These are phyloP conservation scores for Theileria annulata DNA, from an alignment of 169 alveolate species.

Conservation along the genomic window DNA sequence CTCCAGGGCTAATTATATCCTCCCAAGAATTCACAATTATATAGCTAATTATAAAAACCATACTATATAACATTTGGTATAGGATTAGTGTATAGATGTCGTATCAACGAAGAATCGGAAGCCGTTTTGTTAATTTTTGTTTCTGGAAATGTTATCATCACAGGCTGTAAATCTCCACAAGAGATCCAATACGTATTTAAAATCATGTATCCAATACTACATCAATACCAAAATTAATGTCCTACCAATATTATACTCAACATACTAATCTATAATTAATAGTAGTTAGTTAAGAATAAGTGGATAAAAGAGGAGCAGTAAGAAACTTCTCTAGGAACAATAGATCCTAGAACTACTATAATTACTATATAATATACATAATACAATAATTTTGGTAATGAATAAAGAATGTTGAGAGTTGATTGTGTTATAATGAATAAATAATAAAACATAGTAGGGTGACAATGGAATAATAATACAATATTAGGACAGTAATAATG, in stretches of 20 bases:
- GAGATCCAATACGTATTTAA: constrained; percentile 88
- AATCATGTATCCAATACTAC: constrained; percentile 87
- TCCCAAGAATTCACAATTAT: not conserved
- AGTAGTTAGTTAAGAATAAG: too few species aligned
- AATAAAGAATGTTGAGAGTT: too few species aligned
- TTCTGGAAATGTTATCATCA: constrained; percentile 97
- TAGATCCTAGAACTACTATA: too few species aligned
- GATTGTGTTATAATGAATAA: too few species aligned
- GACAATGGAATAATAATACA: too few species aligned
- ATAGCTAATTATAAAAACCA: not conserved
- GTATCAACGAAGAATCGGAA: constrained; percentile 76
- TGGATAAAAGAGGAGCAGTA: too few species aligned
- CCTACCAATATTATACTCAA: not conserved
- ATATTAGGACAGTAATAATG: too few species aligned
- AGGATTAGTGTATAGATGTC: constrained; percentile 73
- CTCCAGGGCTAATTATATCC: not conserved
- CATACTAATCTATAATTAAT: too few species aligned
- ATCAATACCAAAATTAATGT: constrained; percentile 70
- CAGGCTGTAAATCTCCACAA: constrained; percentile 95
- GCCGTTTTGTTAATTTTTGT: constrained; percentile 96
- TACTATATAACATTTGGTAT: not conserved
- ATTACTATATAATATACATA: too few species aligned
- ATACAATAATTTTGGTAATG: too few species aligned
- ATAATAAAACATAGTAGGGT: too few species aligned
- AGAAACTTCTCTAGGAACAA: too few species aligned